Evolutionary conservation across 1,139 yeast species (phyloP).

Genomic region (Komagataea norvegica): DNA sequence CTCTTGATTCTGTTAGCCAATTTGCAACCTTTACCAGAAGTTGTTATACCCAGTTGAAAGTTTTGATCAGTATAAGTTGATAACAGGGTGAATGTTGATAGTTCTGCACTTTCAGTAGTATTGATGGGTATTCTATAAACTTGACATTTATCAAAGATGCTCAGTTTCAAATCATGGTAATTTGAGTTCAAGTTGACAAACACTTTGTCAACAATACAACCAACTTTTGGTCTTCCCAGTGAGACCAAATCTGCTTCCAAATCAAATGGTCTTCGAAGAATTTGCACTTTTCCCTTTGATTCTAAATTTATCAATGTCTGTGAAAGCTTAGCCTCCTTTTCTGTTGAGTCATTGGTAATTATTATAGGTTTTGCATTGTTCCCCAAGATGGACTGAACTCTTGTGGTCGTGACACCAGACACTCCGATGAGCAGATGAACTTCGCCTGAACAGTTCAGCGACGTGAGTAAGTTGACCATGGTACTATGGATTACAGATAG

Average conservation of each 20-base stretch:
- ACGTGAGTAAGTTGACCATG: slow-evolving; percentile 42
- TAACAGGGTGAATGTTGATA: slow-evolving; percentile 70
- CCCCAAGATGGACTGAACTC: slow-evolving; percentile 46
- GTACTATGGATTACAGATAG: too few relatives aligned
- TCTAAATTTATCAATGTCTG: slow-evolving; percentile 26
- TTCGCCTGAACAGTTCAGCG: slow-evolving; percentile 49
- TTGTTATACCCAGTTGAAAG: slow-evolving; percentile 79
- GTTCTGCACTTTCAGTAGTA: slow-evolving; percentile 66
- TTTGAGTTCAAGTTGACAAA: slow-evolving; percentile 50
- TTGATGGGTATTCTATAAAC: slow-evolving; percentile 75
- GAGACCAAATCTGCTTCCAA: slow-evolving; percentile 40
- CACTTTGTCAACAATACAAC: slow-evolving; percentile 64
- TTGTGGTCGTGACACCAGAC: slow-evolving; percentile 44
- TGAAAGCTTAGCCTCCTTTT: slow-evolving; percentile 26
- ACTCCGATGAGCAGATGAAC: slow-evolving; percentile 61
- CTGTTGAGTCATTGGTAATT: slow-evolving; percentile 33
- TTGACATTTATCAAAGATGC: slow-evolving; percentile 47
- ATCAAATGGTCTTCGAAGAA: slow-evolving; percentile 36
- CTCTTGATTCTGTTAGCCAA: slow-evolving; percentile 77
- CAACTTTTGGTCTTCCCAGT: slow-evolving; percentile 62
- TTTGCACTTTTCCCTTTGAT: slow-evolving; percentile 28
- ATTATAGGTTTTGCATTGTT: slow-evolving; percentile 58
- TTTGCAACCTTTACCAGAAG: slow-evolving; percentile 87
- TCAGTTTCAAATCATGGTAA: slow-evolving; percentile 30
- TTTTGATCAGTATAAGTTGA: slow-evolving; percentile 70